These are phyloP conservation scores for Fusarium graminum DNA, from an alignment of 2,329 filamentous ascomycete species.

Conservation along the genomic window DNA sequence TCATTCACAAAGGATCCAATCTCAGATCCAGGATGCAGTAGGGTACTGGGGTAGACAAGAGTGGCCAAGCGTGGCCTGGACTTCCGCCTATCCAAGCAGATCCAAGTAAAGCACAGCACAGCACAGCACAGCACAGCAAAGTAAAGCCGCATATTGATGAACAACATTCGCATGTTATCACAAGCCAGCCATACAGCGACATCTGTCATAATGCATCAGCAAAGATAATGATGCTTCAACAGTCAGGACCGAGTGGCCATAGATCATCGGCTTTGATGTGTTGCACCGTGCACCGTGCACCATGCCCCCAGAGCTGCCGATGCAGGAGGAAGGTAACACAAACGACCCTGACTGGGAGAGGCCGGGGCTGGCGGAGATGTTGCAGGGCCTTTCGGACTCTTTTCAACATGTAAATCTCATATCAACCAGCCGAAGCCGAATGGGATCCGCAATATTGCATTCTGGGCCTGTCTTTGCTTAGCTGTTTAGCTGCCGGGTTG, in stretches of 20 bases:
- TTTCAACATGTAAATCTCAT: conserved; percentile 43
- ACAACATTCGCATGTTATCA: conserved; percentile 17
- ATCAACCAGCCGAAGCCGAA: conserved; percentile 36
- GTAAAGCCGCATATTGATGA: conserved; percentile 35
- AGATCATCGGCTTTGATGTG: conserved; percentile 41
- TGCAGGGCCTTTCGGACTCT: conserved; percentile 40
- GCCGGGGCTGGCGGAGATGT: conserved; percentile 44
- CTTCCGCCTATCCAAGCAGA: conserved; percentile 24
- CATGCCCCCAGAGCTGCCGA: conserved; percentile 45
- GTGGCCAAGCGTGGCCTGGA: conserved; percentile 35
- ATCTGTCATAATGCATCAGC: conserved; percentile 37
- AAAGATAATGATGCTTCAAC: conserved; percentile 23
- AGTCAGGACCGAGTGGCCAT: conserved; percentile 30
- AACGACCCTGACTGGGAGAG: conserved; percentile 35
- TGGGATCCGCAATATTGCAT: conserved; percentile 43
- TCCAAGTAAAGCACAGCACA: conserved; percentile 4
- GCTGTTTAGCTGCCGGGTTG: conserved; percentile 44
- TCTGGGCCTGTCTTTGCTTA: conserved; percentile 42
- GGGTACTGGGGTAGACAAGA: conserved; percentile 34
- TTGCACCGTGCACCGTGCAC: conserved; percentile 48
- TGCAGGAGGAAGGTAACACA: conserved; percentile 43
- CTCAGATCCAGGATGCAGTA: conserved; percentile 40
- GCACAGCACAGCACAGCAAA: conserved; percentile 12
- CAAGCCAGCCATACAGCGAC: conserved; percentile 27
- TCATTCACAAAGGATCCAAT: conserved; percentile 43